Evolutionary conservation across 345 rosid species (phyloP), one percentile per base, ranked within the genome.

Genomic region (Euclidium syriacum): DNA sequence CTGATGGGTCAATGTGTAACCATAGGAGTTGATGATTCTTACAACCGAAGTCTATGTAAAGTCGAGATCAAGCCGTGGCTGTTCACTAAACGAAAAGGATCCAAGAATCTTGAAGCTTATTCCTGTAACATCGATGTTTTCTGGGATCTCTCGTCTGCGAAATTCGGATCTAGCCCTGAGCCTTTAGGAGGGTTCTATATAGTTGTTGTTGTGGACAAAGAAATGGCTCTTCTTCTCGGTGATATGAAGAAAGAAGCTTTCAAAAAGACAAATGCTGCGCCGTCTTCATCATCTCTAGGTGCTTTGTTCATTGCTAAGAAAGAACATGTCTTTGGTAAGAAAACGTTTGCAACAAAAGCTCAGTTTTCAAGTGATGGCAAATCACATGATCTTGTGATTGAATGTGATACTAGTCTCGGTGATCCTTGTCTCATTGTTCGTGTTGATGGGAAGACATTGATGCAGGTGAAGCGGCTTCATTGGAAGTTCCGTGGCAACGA

Each of bases 1-100:
- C 75, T 92, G 77, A 85, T 88, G 96, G 98, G 98, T 77, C 98
- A 88, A 44, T 86, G 92, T 40, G 72, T 88, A 3, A 81, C 87
- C 47, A 62, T 92, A 1, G 86, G 82, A 40, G 79, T 92, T 52
- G 87, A 88, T 56, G 95, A 88, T 77, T 77, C 91, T 42, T 72
- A 85, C 25, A 83, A 86, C 70, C 83, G 76, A 26, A 88, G 81
- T 72, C 81, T 92, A 16, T 92, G 96, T 74, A 92, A 92, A 76
- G 86, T 88, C 16, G 96, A 92, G 72, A 81, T 92, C 44, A 92
- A 92, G 67, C 95, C 96, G 3, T 92, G 98, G 98, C 51, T 92
- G 53, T 92, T 92, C 76, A 80, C 95, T 0, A 92, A 83, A 80
- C 75, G 91, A 58, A 92, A 86, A 80, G 98, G 98, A n/a, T 88